Percentiles rank a stretch among this genome's conserved stretches.
These are phyloP conservation scores for Chaetomium sp. DNA, from an alignment of 2,329 filamentous ascomycete genomes.

Conservation along the genomic window DNA sequence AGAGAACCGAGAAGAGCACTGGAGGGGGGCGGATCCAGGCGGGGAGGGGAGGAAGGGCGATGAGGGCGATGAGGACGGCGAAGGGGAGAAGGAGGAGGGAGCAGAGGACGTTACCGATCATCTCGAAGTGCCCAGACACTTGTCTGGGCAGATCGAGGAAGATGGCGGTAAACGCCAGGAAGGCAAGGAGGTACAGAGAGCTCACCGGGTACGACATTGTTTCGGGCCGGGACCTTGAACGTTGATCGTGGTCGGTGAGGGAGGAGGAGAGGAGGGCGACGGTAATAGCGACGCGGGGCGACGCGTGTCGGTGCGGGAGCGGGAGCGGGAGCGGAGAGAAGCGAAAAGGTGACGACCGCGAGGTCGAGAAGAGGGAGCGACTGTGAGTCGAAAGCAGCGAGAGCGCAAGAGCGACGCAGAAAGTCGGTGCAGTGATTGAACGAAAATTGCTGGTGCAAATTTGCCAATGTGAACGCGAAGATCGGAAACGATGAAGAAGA, in stretches of 20 bases:
- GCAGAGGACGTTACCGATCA: not conserved
- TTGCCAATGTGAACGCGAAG: not conserved
- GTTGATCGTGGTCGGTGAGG: no score
- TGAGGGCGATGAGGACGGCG: not conserved
- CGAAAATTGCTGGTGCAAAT: not conserved
- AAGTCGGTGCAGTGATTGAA: not conserved
- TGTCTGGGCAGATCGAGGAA: not conserved
- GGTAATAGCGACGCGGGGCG: no score
- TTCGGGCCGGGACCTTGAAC: not conserved
- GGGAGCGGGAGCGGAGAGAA: not conserved
- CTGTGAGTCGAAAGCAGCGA: not conserved
- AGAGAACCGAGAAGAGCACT: not conserved
- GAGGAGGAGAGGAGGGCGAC: no score
- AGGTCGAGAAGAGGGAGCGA: not conserved
- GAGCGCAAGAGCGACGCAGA: not conserved
- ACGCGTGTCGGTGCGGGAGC: no score
- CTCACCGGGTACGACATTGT: not conserved
- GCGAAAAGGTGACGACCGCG: not conserved
- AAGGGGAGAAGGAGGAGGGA: not conserved
- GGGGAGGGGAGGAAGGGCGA: not conserved
- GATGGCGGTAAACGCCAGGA: not conserved
- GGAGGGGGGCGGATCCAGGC: not conserved
- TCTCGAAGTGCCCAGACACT: not conserved
- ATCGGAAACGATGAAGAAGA: slow-evolving; percentile 1
- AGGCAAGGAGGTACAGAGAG: not conserved